These are phyloP conservation scores for Atkinsonella texensis DNA, from an alignment of 2,329 filamentous ascomycete species.

Conservation along the genomic window DNA sequence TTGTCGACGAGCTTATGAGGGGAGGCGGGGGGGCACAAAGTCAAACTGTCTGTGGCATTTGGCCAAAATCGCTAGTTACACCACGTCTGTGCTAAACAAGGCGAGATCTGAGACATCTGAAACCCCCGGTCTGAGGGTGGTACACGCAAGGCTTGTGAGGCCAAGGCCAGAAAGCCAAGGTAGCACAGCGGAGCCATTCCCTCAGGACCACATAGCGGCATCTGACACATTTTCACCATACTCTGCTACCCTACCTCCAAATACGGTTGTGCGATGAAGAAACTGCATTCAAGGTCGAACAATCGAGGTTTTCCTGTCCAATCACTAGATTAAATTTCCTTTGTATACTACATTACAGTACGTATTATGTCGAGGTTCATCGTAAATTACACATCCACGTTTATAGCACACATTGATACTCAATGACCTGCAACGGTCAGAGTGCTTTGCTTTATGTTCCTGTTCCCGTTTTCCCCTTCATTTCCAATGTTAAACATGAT, in stretches of 20 bases:
- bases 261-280: not conserved
- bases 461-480: not conserved
- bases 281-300: not conserved
- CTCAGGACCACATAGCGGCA: not conserved
- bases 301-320: not conserved
- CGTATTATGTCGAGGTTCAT: conserved; percentile 3
- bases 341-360: conserved; percentile 5
- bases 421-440: not conserved
- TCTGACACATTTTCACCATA: not conserved
- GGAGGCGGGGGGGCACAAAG: no score
- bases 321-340: conserved; percentile 4
- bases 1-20: not conserved
- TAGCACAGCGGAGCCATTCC: not conserved
- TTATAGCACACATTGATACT: conserved; percentile 1
- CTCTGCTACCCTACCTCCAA: not conserved
- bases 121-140: not conserved
- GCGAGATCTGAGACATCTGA: not conserved
- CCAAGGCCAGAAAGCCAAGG: not conserved
- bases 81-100: not conserved
- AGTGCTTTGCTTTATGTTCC: not conserved
- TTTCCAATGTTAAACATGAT: not conserved
- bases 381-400: conserved; percentile 5
- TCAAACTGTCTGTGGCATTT: not conserved
- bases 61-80: not conserved
- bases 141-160: not conserved